phyloP scores from a whole-genome alignment of 2,329 filamentous ascomycete species.

The Fusarium dimerum region DNA sequence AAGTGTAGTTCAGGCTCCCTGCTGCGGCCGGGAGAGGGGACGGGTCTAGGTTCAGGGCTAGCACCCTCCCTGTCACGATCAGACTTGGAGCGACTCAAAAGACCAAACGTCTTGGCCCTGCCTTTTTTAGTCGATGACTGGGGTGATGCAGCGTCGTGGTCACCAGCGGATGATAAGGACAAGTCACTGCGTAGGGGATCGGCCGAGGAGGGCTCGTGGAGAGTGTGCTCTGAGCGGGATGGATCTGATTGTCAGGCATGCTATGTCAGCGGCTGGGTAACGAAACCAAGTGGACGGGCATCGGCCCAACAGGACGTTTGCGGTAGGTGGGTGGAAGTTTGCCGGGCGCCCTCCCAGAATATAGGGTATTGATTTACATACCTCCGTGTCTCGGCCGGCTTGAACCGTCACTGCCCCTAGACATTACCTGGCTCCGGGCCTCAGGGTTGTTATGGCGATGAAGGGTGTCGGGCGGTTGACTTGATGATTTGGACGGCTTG shows the following conservation, averaged over 20 bases:
- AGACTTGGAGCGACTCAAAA: constrained; percentile 54
- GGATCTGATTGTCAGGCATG: constrained; percentile 24
- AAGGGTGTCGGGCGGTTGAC: constrained; percentile 30
- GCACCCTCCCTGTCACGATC: constrained; percentile 51
- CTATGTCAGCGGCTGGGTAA: constrained; percentile 22
- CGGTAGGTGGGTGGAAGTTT: constrained; percentile 18
- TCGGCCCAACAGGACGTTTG: constrained; percentile 2
- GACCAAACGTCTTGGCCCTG: constrained; percentile 57
- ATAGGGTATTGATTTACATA: constrained; percentile 30
- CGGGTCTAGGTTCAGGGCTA: constrained; percentile 39
- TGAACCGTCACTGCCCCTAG: constrained; percentile 38
- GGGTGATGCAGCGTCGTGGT: constrained; percentile 43
- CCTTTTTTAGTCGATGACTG: constrained; percentile 44
- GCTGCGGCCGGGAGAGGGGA: constrained; percentile 20
- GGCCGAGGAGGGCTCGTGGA: constrained; percentile 42
- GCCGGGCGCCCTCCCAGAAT: constrained; percentile 12
- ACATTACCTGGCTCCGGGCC: constrained; percentile 40
- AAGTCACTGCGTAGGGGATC: constrained; percentile 53
- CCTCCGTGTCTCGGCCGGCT: constrained; percentile 33
- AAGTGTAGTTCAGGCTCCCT: constrained; percentile 32
- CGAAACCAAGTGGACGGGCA: not conserved
- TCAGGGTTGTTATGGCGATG: constrained; percentile 34
- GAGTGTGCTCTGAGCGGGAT: constrained; percentile 32
- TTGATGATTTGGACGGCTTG: constrained; percentile 46
- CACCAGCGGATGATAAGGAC: constrained; percentile 51